Percentiles rank a stretch among this genome's conserved stretches.
Conservation (phyloP, 495 filamentous ascomycete species). For the Neurospora tetraspora region DNA sequence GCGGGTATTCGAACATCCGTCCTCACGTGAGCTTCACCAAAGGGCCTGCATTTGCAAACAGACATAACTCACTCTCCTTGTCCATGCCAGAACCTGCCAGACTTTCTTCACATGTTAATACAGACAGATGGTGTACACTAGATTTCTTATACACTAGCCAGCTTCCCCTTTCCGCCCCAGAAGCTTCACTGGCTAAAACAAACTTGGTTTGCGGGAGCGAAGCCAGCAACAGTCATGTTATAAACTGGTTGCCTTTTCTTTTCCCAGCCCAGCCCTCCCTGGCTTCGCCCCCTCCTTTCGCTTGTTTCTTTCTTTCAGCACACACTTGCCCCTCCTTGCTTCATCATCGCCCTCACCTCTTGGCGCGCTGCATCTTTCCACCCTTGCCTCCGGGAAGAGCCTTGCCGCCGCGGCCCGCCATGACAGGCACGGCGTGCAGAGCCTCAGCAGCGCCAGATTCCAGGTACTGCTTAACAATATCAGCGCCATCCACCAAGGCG, state of each 20-base stretch:
- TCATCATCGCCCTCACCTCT: not conserved
- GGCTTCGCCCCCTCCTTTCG: not conserved
- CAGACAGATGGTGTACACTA: slow-evolving; percentile 8
- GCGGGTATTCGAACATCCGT: not conserved
- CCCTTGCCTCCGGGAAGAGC: not conserved
- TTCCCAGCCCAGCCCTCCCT: not conserved
- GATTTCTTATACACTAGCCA: slow-evolving; percentile 9
- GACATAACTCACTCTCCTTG: not conserved
- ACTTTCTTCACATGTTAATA: slow-evolving; percentile 4
- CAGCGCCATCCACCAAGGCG: slow-evolving; percentile 43
- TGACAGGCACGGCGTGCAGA: slow-evolving; percentile 1
- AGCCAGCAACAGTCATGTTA: not conserved
- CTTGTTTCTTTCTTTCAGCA: not conserved
- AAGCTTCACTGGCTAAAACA: not conserved
- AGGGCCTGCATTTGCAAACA: not conserved
- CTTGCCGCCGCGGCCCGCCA: not conserved
- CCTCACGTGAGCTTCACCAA: not conserved
- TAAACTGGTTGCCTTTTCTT: not conserved
- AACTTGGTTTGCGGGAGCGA: not conserved
- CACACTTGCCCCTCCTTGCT: not conserved
- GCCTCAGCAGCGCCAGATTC: slow-evolving; percentile 1
- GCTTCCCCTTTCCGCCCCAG: not conserved
- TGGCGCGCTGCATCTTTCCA: not conserved
- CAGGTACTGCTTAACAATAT: slow-evolving; percentile 38
- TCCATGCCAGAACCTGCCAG: not conserved